A percentile compares a stretch with the other conserved stretches of the same genome.
These are phyloP conservation scores for Starmerella roubikii DNA, from an alignment of 805 yeast species.

Conservation along the genomic window DNA sequence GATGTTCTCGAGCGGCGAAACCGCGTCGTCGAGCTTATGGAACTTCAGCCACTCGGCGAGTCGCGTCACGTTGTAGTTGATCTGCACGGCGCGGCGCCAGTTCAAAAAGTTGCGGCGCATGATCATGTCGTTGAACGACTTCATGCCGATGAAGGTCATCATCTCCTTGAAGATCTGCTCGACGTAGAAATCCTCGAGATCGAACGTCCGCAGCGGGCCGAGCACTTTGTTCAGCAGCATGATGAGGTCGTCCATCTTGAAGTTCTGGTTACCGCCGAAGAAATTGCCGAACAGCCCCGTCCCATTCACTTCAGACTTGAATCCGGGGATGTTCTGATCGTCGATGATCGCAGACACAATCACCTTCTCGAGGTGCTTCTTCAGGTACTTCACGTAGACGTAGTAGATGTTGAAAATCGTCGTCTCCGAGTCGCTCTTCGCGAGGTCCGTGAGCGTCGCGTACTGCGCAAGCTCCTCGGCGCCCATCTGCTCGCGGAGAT, in stretches of 20 bases:
- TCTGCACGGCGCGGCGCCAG: conserved; percentile 96
- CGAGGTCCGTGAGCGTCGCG: conserved; percentile 73
- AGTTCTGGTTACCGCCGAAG: conserved; percentile 40
- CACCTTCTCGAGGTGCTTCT: conserved; percentile 77
- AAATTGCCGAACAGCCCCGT: conserved; percentile 60
- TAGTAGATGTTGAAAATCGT: conserved; percentile 87
- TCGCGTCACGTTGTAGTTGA: conserved; percentile 90
- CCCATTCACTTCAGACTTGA: conserved; percentile 63
- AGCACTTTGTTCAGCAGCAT: conserved; percentile 79
- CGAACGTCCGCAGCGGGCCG: conserved; percentile 86
- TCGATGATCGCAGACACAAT: conserved; percentile 90
- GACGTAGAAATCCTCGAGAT: conserved; percentile 71
- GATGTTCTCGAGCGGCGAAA: conserved; percentile 69
- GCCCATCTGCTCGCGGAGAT: conserved; percentile 69
- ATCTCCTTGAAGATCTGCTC: conserved; percentile 74
- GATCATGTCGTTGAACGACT: conserved; percentile 86
- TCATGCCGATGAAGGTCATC: conserved; percentile 75
- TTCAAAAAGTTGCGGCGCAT: conserved; percentile 89
- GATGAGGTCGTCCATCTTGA: conserved; percentile 88
- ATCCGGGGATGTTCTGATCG: conserved; percentile 92
- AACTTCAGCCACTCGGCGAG: conserved; percentile 97
- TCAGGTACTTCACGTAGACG: conserved; percentile 93
- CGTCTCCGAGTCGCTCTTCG: conserved; percentile 86
- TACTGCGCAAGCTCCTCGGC: conserved; percentile 84
- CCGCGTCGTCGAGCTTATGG: conserved; percentile 79